Percentiles rank a stretch among this genome's conserved stretches.
These are phyloP conservation scores for Trapa bicornis DNA, from an alignment of 345 rosid species.

Conservation along the genomic window DNA sequence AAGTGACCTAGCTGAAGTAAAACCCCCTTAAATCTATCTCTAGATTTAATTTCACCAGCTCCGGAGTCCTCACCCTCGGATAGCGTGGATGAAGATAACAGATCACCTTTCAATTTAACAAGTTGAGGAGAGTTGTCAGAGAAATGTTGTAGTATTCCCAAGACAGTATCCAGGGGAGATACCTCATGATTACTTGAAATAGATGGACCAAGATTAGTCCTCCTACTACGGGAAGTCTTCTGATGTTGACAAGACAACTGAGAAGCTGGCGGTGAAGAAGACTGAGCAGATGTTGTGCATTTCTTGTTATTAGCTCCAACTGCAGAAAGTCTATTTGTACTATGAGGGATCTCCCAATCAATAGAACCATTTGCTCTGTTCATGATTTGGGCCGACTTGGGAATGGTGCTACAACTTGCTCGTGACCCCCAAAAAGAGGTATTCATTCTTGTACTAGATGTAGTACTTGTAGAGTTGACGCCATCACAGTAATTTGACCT, in stretches of 20 bases:
- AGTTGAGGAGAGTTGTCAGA: slow-evolving; percentile 64
- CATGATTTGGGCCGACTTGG: slow-evolving; percentile 58
- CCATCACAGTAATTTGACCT: slow-evolving; percentile 69
- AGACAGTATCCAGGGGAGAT: slow-evolving; percentile 49
- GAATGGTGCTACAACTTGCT: slow-evolving; percentile 47
- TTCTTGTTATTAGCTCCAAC: slow-evolving; percentile 62
- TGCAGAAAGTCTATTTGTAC: slow-evolving; percentile 56
- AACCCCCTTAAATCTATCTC: slow-evolving; percentile 55
- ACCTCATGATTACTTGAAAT: slow-evolving; percentile 59
- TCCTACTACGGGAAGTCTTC: slow-evolving; percentile 79
- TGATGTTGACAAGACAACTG: slow-evolving; percentile 74
- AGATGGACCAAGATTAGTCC: slow-evolving; percentile 63
- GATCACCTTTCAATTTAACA: slow-evolving; percentile 62
- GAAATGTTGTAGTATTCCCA: slow-evolving; percentile 51
- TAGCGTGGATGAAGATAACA: slow-evolving; percentile 50
- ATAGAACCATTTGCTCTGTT: slow-evolving; percentile 47
- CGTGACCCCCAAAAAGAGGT: slow-evolving; percentile 62
- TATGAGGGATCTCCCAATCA: slow-evolving; percentile 82
- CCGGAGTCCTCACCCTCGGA: slow-evolving; percentile 95
- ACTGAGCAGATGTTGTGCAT: slow-evolving; percentile 45
- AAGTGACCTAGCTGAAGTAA: slow-evolving; percentile 47
- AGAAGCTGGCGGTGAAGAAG: slow-evolving; percentile 80
- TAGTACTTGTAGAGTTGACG: slow-evolving; percentile 58
- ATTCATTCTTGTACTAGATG: slow-evolving; percentile 46
- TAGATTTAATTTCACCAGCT: slow-evolving; percentile 59